These are phyloP conservation scores for Pugionium cornutum DNA, from an alignment of 345 rosid genomes.

Conservation along the genomic window DNA sequence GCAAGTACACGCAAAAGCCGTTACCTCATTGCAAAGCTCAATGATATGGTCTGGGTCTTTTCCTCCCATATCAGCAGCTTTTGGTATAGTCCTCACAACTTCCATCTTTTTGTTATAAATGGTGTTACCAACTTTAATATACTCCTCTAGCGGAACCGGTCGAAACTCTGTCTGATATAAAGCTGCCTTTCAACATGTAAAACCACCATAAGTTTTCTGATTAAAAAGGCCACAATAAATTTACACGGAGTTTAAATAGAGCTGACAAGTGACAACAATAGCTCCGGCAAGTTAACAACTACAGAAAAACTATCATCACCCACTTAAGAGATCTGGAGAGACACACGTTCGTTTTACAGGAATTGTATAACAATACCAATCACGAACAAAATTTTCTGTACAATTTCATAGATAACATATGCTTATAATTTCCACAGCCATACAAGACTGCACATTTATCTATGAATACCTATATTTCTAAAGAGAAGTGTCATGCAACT, in stretches of 20 bases:
- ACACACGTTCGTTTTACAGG: constrained; percentile 8
- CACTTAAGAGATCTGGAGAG: constrained; percentile 12
- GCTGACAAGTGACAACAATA: constrained; percentile 17
- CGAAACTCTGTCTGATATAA: constrained; percentile 90
- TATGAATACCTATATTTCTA: constrained; percentile 7
- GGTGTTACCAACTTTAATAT: constrained; percentile 82
- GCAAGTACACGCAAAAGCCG: constrained; percentile 17
- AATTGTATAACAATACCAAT: not conserved
- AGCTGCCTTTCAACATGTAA: constrained; percentile 67
- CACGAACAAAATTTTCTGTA: constrained; percentile 4
- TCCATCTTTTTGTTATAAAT: constrained; percentile 83
- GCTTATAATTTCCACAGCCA: constrained; percentile 11
- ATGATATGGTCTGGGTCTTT: constrained; percentile 97
- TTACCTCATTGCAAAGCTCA: constrained; percentile 91
- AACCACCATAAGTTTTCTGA: constrained; percentile 23
- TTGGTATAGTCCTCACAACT: constrained; percentile 69
- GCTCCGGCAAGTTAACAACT: constrained; percentile 16
- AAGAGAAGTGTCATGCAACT: constrained; percentile 16
- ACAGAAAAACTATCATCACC: constrained; percentile 17
- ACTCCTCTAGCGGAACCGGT: constrained; percentile 94
- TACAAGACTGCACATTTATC: constrained; percentile 7
- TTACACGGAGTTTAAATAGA: constrained; percentile 11
- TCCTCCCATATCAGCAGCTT: constrained; percentile 72
- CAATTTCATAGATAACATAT: not conserved
- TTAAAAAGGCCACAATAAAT: constrained; percentile 16